Base-by-base conservation (phyloP, 257 asterid genomes). In the Scutellaria minor region DNA sequence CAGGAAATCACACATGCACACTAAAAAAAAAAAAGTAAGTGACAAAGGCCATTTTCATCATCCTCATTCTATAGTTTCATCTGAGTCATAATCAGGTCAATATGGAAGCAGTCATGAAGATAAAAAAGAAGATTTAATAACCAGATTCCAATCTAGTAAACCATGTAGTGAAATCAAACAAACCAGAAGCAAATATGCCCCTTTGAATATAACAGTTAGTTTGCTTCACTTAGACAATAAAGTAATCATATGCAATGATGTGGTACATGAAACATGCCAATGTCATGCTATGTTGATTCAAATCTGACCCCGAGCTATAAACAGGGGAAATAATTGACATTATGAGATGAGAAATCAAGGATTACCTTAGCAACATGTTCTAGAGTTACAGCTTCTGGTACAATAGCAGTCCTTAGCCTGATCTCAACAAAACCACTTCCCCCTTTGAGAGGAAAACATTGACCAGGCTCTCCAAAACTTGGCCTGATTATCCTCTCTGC, bases 391-490 rank as follows among this genome's bases (percentile, higher is more conserved):
- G 96, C 97, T 72, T 85, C 92, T 1, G 92, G 96, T 6, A 91
- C 78, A 60, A 92, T 89, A 61, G 90, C 78, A 56, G 84, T 57
- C 83, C 94, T 84, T 39, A 95, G 96, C 79, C 55, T 80, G 59
- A 95, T 84, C 78, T 76, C 90, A 31, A 92, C 90, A 84, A 87
- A 90, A 5, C 98, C 98, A 64, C 64, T 69, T 41, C 79, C 77
- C 48, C 97, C 95, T 31, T 87, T 90, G 11, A 95, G 85, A 7
- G 97, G 85, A 78, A 92, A 91, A 78, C 99, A 95, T 18, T 88
- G 90, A 12, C 98, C 98, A 46, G 99, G 99, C 85, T 92, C 98
- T 67, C 99, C 99, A 80, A 95, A 92, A 81, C 98, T 95, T 5
- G 99, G 98, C 68, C 70, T 83, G 55, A 95, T 69, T 88, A 95